Conservation (phyloP, 306 rosid genomes). For the Quercus mongolica region DNA sequence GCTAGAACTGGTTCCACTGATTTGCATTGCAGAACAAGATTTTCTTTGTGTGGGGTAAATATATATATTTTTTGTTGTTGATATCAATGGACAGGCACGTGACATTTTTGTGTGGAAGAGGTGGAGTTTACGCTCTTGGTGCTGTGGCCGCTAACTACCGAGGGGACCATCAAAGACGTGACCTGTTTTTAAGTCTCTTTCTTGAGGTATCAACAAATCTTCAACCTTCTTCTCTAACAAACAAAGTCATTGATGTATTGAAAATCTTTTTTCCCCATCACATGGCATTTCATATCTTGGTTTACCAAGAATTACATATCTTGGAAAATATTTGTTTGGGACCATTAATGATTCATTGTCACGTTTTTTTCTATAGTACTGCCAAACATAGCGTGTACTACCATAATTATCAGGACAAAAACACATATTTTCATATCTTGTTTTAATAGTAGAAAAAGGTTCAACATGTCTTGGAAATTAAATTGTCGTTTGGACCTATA, state of each 20-base stretch:
- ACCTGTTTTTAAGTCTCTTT: constrained; percentile 62
- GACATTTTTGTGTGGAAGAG: constrained; percentile 85
- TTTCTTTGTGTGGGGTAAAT: neutral
- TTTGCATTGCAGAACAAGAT: too few relatives aligned
- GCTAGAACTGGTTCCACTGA: too few relatives aligned
- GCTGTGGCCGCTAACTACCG: constrained; percentile 66
- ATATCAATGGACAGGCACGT: constrained; percentile 45
- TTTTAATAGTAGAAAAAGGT: neutral
- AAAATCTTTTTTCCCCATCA: neutral
- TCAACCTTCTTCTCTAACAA: neutral
- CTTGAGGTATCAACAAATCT: constrained; percentile 42
- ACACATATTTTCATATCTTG: neutral
- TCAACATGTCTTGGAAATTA: neutral
- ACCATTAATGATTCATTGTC: too few relatives aligned
- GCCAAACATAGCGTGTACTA: too few relatives aligned
- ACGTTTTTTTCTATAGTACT: too few relatives aligned
- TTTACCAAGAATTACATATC: too few relatives aligned
- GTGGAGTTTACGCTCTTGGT: constrained; percentile 74
- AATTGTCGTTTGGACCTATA: too few relatives aligned
- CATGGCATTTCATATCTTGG: too few relatives aligned
- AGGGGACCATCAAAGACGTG: constrained; percentile 58
- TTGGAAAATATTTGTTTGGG: too few relatives aligned
- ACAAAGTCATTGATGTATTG: neutral
- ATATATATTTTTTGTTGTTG: neutral
- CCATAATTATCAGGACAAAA: too few relatives aligned